Base-by-base conservation (phyloP, 2,329 filamentous ascomycete species). In the Aspergillus spinulosporus region DNA sequence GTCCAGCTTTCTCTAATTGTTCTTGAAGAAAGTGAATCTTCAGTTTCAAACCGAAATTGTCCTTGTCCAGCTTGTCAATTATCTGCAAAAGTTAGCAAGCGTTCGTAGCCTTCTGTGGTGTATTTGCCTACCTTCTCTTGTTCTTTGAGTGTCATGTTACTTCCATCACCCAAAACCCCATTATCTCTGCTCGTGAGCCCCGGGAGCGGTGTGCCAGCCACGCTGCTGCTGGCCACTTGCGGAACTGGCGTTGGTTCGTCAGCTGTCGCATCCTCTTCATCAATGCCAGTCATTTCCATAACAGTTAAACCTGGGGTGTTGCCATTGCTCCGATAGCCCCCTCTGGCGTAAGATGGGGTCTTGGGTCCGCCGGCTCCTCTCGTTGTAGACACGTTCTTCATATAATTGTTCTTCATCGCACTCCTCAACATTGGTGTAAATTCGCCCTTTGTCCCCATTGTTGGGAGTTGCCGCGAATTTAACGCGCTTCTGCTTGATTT, bases 21-120 rank as follows among this genome's bases (percentile, higher is more conserved):
- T 97, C 91, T 72, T 99, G 92, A 54, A 99, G 82, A 72, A 96
- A 99, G 73, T 97, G 92, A 52, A 97, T 96, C 74, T 96, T 97
- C 65, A 97, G 83, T 74, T 97, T 97, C 52, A 99, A 81, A 26
- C 91, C 91, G 70, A 97, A 99, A 70, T 99, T 99, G 70, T 97
- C 94, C 78, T 99, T 99, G 70, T 97, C 92, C 66, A 99, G 93
- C 69, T 90, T 90, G 76, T 97, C 90, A 64, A 99, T 93, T 63
- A 85, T 84, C 80, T 84, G 59, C 15, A 15, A 5, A 51, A 48
- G 56, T 68, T 48, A 68, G 62, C 43, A 52, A 43, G 1, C 36
- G 31, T 9, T 21, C 37, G 14, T 46, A 31, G 9, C 15, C 15
- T 11, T 31, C 21, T 21, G 21, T 21, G 21, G 21, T 21, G 21